Evolutionary conservation across 495 filamentous ascomycete genomes (phyloP).

Genomic region (Cryomyces antarcticus): DNA sequence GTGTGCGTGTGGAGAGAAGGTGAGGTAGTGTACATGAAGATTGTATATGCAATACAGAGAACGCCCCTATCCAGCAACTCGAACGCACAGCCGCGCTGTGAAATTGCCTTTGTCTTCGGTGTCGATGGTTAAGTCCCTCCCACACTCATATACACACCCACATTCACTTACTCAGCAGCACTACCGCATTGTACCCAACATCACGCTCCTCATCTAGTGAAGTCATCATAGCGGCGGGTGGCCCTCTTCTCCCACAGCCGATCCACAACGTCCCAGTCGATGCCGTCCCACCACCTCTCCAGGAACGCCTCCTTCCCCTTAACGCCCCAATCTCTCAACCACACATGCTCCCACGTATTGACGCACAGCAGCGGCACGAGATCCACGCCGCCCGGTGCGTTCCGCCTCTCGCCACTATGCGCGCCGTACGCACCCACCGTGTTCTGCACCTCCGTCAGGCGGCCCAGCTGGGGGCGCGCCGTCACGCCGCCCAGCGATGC

Average conservation of each 20-base stretch:
- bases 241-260: neutral
- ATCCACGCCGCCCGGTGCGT: conserved; percentile 48
- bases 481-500: conserved; percentile 1
- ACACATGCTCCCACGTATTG: conserved; percentile 93
- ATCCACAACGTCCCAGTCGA: conserved; percentile 63
- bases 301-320: conserved; percentile 58
- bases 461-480: conserved; percentile 3
- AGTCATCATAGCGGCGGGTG: too few species aligned
- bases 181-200: too few species aligned
- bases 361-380: conserved; percentile 65
- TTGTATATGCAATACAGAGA: too few species aligned
- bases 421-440: conserved; percentile 27
- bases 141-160: too few species aligned
- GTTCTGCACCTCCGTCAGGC: conserved; percentile 12
- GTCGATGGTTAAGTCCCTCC: too few species aligned
- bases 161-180: too few species aligned
- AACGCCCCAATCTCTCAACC: conserved; percentile 69
- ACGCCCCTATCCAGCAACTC: too few species aligned
- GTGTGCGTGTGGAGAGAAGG: too few species aligned
- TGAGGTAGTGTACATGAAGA: too few species aligned
- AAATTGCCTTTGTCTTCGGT: too few species aligned
- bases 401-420: conserved; percentile 6
- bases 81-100: too few species aligned
- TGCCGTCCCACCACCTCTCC: conserved; percentile 63
- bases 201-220: too few species aligned